Percentiles rank a stretch among this genome's conserved stretches.
phyloP scores from a whole-genome alignment of 805 yeast genomes.

The Metschnikowia gelsemii region DNA sequence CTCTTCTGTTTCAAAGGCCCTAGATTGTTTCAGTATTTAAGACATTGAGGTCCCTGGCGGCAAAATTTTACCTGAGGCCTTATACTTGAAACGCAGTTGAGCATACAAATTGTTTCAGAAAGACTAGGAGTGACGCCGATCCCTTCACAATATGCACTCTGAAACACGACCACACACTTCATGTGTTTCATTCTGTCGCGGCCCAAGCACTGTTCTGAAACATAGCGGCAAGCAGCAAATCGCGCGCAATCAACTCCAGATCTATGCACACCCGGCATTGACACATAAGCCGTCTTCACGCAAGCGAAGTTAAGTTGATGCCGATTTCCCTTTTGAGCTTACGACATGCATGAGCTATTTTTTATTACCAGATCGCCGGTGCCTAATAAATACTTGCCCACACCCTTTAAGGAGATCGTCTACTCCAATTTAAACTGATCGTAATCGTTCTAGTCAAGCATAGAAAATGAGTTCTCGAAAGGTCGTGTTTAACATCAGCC shows the following conservation, averaged over 20 bases:
- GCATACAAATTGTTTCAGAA: too few relatives aligned
- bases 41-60: too few relatives aligned
- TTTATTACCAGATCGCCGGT: background rate
- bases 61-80: too few relatives aligned
- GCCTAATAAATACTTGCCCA: constrained; percentile 4
- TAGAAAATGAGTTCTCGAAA: constrained; percentile 8
- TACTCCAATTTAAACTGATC: background rate
- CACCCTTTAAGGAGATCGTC: background rate
- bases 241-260: constrained; percentile 2
- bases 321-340: too few relatives aligned
- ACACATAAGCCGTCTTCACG: constrained; percentile 7
- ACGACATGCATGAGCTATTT: too few relatives aligned
- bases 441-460: background rate
- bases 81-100: too few relatives aligned
- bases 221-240: background rate
- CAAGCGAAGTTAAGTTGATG: constrained; percentile 2
- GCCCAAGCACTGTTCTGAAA: background rate
- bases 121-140: background rate
- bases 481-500: constrained; percentile 58
- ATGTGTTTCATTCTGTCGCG: background rate
- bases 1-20: too few relatives aligned
- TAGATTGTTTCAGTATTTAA: too few relatives aligned
- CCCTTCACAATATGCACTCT: constrained; percentile 4
- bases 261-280: constrained; percentile 12
- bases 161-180: background rate